Conservation (phyloP, 2,329 filamentous ascomycete genomes). For the Fusarium chaquense region DNA sequence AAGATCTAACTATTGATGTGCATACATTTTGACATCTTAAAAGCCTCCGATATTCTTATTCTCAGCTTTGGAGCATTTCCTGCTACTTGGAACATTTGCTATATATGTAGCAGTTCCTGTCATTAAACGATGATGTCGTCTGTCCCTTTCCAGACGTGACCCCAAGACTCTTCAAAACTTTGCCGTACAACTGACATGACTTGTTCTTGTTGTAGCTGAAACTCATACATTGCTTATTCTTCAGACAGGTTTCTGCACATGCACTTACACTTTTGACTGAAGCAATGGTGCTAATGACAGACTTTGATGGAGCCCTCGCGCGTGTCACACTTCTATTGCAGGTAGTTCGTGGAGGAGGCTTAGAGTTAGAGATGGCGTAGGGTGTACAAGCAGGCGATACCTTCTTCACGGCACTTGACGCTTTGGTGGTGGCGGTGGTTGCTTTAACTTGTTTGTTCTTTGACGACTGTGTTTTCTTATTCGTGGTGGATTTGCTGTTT, state of each 20-base stretch:
- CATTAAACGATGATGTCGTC: neutral
- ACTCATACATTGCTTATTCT: constrained; percentile 10
- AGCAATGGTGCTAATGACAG: neutral
- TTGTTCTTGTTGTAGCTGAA: neutral
- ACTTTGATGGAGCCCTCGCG: neutral
- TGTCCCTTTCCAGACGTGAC: neutral
- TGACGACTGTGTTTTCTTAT: neutral
- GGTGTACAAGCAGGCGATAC: neutral
- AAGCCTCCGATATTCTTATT: fast-evolving
- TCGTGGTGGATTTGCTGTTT: neutral
- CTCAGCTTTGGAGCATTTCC: no score
- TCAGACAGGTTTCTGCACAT: neutral
- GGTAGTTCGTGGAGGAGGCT: neutral
- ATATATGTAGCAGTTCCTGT: neutral
- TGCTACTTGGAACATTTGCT: neutral
- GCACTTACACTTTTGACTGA: neutral
- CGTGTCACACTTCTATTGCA: constrained; percentile 3
- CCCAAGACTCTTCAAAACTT: neutral
- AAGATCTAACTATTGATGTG: neutral
- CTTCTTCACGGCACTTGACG: neutral
- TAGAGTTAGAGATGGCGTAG: neutral
- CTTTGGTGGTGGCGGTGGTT: neutral
- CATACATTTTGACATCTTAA: neutral
- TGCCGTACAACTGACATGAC: neutral
- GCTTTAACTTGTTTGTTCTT: neutral